A percentile compares a stretch with the other conserved stretches of the same genome.
phyloP scores from a whole-genome alignment of 192 early-diverging fungal species.

The Rhizophagus sp. region DNA sequence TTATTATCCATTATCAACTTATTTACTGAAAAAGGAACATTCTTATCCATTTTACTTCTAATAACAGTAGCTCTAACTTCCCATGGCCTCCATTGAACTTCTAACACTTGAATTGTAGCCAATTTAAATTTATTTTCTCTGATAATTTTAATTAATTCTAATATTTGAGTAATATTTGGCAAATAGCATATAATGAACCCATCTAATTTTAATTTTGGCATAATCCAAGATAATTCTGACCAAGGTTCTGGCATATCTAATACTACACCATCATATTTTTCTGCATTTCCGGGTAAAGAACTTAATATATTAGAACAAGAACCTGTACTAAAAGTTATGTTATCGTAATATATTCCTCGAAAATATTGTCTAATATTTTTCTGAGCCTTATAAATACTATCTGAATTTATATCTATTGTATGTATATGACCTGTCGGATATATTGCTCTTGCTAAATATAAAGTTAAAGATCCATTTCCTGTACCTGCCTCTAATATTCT shows the following conservation, averaged over 20 bases:
- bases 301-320: constrained; percentile 15
- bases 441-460: constrained; percentile 56
- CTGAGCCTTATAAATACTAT: constrained; percentile 7
- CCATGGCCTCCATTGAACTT: constrained; percentile 47
- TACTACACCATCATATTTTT: constrained; percentile 44
- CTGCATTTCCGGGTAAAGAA: not conserved
- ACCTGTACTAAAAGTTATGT: constrained; percentile 16
- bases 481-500: constrained; percentile 61
- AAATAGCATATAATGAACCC: constrained; percentile 50
- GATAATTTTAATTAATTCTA: constrained; percentile 35
- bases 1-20: not conserved
- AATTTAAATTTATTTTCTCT: constrained; percentile 24
- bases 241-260: constrained; percentile 50
- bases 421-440: constrained; percentile 26
- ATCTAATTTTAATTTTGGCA: constrained; percentile 38
- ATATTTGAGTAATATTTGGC: constrained; percentile 55
- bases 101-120: constrained; percentile 39
- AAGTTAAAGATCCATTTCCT: constrained; percentile 58
- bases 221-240: constrained; percentile 28
- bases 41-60: constrained; percentile 30
- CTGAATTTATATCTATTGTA: constrained; percentile 20
- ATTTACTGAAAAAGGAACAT: not conserved
- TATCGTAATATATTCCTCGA: constrained; percentile 27
- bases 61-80: constrained; percentile 44
- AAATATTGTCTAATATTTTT: constrained; percentile 16